Conservation (phyloP, 139 green algal species). For the Haematococcus sp. region DNA sequence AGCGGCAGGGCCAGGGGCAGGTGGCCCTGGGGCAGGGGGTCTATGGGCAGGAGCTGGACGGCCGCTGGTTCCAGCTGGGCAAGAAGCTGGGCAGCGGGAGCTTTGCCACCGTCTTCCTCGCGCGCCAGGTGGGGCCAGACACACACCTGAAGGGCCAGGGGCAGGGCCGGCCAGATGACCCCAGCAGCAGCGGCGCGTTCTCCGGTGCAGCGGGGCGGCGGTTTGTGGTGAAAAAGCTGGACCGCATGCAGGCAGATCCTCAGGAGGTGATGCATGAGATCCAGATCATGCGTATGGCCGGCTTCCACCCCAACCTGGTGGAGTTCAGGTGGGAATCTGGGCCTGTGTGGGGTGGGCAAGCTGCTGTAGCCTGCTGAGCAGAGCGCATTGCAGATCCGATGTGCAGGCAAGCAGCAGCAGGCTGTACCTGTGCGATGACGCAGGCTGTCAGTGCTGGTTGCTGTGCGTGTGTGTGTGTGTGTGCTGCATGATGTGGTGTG, state of each 20-base stretch:
- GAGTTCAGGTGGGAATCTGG: conserved; percentile 15
- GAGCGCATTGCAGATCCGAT: too few species aligned
- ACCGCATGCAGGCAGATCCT: conserved; percentile 13
- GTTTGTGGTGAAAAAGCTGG: conserved; percentile 39
- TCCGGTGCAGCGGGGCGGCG: not conserved
- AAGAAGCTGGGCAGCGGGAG: conserved; percentile 23
- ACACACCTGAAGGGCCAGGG: not conserved
- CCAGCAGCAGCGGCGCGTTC: conserved; percentile 4
- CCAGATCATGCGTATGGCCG: conserved; percentile 29
- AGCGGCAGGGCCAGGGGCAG: too few species aligned
- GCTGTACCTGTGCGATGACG: too few species aligned
- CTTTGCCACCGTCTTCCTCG: conserved; percentile 40
- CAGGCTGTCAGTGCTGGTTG: too few species aligned
- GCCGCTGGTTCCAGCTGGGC: conserved; percentile 17
- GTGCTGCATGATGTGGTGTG: too few species aligned
- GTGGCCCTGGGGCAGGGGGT: too few species aligned
- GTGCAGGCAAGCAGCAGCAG: too few species aligned
- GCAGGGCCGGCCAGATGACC: not conserved
- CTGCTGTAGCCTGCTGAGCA: too few species aligned
- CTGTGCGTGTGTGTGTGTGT: too few species aligned
- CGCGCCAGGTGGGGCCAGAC: conserved; percentile 10
- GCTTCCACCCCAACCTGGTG: conserved; percentile 55
- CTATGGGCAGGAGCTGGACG: not conserved
- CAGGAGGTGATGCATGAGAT: conserved; percentile 41
- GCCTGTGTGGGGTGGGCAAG: too few species aligned